A percentile compares a stretch with the other conserved stretches of the same genome.
phyloP scores from a whole-genome alignment of 169 alveolate species.

The Cryptosporidium baileyi region DNA sequence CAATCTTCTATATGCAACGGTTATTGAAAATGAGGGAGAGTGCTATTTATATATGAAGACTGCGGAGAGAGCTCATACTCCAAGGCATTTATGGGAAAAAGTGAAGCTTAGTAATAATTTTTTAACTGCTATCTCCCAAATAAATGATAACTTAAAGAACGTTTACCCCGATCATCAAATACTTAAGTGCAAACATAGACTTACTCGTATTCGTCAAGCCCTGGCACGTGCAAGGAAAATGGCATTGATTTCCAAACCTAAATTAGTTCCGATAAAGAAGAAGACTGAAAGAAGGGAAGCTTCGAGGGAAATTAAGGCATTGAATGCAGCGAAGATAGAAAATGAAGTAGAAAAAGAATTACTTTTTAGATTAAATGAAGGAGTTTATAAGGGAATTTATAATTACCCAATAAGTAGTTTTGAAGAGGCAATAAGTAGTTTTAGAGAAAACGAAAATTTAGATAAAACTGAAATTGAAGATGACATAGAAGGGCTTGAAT shows the following conservation, averaged over 20 bases:
- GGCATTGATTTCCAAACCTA: constrained; percentile 79
- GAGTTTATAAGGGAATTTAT: constrained; percentile 82
- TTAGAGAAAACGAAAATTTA: constrained; percentile 73
- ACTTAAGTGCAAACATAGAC: constrained; percentile 95
- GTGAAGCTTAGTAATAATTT: constrained; percentile 90
- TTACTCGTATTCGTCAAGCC: constrained; percentile 93
- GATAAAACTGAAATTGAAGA: constrained; percentile 71
- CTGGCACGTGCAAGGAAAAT: constrained; percentile 91
- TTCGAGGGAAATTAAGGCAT: constrained; percentile 94
- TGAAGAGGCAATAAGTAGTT: constrained; percentile 71
- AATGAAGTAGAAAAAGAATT: constrained; percentile 95
- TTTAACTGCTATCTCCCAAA: constrained; percentile 89
- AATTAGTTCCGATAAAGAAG: constrained; percentile 92
- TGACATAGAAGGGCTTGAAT: not conserved
- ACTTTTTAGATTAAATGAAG: constrained; percentile 89
- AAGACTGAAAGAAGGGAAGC: constrained; percentile 98
- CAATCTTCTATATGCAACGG: constrained; percentile 96
- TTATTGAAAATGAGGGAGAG: constrained; percentile 93
- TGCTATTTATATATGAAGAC: constrained; percentile 96
- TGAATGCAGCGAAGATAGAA: constrained; percentile 96
- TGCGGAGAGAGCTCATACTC: constrained; percentile 98
- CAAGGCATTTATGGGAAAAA: constrained; percentile 96
- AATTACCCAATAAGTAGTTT: constrained; percentile 79
- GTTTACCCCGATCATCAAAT: constrained; percentile 92
- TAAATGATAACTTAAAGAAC: constrained; percentile 90